phyloP scores from a whole-genome alignment of 305 asterid species.

The Plantago lanceolata region DNA sequence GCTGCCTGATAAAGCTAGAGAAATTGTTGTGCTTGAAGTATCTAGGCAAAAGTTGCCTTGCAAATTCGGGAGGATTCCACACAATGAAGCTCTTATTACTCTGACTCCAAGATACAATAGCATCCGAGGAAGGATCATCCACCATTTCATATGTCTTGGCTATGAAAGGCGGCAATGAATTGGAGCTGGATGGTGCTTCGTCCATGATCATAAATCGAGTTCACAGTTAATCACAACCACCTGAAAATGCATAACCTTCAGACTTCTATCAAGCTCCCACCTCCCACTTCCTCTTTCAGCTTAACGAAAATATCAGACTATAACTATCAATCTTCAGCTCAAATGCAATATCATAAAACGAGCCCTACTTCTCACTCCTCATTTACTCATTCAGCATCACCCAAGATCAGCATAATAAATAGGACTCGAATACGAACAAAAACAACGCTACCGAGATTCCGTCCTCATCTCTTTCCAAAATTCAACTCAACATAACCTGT shows the following conservation, averaged over 20 bases:
- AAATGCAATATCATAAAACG: not conserved
- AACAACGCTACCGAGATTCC: no score
- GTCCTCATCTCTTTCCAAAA: not conserved
- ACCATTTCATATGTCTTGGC: slow-evolving; percentile 82
- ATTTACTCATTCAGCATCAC: no score
- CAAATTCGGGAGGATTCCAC: slow-evolving; percentile 64
- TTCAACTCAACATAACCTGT: not conserved
- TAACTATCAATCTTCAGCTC: no score
- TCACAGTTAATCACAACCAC: slow-evolving; percentile 12
- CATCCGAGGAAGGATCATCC: slow-evolving; percentile 55
- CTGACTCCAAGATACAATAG: slow-evolving; percentile 69
- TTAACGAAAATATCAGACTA: slow-evolving; percentile 11
- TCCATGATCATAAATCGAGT: slow-evolving; percentile 45
- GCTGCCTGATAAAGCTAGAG: slow-evolving; percentile 73
- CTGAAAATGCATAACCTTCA: slow-evolving; percentile 10
- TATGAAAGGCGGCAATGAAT: slow-evolving; percentile 63
- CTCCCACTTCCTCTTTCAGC: slow-evolving; percentile 1
- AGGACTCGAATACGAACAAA: no score
- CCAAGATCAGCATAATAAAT: not conserved
- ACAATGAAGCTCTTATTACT: slow-evolving; percentile 61
- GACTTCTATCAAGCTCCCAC: slow-evolving; percentile 12
- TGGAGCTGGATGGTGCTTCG: slow-evolving; percentile 48
- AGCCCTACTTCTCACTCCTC: not conserved
- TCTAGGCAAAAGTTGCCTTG: slow-evolving; percentile 57
- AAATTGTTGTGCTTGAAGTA: slow-evolving; percentile 71